Percentiles rank a stretch among this genome's conserved stretches.
These are phyloP conservation scores for Chondrus crispus DNA, from an alignment of 23 red algal species.

Conservation along the genomic window DNA sequence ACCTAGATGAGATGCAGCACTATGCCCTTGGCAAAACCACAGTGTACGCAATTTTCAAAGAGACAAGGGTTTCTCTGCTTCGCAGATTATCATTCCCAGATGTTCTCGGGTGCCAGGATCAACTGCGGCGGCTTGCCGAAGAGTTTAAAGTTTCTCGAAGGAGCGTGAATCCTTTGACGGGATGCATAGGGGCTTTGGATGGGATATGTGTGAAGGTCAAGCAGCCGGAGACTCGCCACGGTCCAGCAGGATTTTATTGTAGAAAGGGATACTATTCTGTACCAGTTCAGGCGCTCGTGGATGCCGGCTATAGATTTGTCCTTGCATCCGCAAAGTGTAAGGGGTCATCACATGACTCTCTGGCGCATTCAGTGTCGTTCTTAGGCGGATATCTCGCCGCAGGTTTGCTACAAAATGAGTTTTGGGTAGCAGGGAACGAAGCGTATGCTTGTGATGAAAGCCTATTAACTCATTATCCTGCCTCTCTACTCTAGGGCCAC, in stretches of 20 bases:
- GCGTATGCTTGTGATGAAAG: no score
- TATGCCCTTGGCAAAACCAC: not conserved
- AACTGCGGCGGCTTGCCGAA: not conserved
- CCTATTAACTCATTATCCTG: no score
- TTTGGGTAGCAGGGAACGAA: not conserved
- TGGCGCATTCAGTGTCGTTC: not conserved
- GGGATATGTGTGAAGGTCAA: not conserved
- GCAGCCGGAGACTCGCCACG: not conserved
- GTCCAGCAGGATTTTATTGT: not conserved
- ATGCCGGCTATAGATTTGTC: not conserved
- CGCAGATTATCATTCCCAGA: not conserved
- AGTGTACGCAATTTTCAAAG: not conserved
- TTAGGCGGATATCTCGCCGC: not conserved
- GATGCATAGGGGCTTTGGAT: not conserved
- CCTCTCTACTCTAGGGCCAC: no score
- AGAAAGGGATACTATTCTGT: conserved; percentile 7
- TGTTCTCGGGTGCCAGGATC: not conserved
- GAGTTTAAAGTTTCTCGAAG: not conserved
- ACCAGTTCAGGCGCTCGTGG: not conserved
- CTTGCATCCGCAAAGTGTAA: not conserved
- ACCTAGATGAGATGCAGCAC: not conserved
- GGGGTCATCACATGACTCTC: not conserved
- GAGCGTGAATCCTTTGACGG: not conserved
- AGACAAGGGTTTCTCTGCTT: not conserved
- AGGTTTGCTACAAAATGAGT: not conserved